Evolutionary conservation across 225 moss, liverwort and hornwort genomes (phyloP).

Genomic region (Thuidium tamariscinum): DNA sequence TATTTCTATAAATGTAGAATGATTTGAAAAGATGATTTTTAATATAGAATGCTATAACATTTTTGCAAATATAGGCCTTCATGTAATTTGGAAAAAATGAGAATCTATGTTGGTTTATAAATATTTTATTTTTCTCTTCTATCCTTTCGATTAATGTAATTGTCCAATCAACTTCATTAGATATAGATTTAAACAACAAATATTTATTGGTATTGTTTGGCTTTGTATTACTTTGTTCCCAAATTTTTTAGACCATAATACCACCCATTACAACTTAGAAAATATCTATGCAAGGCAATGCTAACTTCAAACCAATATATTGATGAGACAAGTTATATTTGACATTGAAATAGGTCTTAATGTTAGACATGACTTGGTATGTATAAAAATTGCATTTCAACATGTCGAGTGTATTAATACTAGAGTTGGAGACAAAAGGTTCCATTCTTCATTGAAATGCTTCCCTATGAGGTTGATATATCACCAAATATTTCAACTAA

Average conservation of each 20-base stretch:
- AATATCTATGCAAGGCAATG: neutral
- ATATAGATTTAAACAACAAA: neutral
- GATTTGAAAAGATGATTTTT: neutral
- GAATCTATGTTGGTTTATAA: neutral
- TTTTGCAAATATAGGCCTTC: neutral
- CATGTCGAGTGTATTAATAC: neutral
- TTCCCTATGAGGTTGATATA: fast-evolving
- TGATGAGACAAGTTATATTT: neutral
- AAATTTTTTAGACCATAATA: neutral
- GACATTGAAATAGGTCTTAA: fast-evolving
- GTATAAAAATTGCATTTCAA: neutral
- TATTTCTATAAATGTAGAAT: neutral
- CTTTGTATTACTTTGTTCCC: fast-evolving
- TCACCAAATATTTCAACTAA: neutral
- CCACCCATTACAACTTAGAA: neutral
- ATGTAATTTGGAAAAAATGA: neutral
- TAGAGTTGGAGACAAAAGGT: neutral
- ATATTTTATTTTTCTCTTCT: neutral
- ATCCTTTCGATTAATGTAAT: neutral
- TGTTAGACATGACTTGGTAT: neutral
- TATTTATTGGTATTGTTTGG: neutral
- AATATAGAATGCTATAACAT: neutral
- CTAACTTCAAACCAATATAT: neutral
- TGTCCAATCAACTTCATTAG: neutral
- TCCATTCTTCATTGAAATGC: neutral